Conservation (phyloP, 2,329 filamentous ascomycete genomes). For the Penicillium glabrum region DNA sequence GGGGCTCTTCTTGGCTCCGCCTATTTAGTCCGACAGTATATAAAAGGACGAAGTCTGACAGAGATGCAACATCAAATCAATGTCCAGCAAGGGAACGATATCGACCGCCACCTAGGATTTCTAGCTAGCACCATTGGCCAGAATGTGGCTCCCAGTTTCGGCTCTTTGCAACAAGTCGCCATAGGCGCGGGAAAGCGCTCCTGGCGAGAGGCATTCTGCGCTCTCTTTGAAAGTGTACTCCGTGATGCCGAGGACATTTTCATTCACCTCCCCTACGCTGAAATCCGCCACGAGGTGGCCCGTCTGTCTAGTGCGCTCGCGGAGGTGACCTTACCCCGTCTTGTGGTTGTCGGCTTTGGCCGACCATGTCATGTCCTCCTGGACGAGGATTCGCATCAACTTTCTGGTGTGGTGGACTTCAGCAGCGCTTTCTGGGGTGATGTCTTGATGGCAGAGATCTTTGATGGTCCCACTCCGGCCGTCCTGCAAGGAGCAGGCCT, state of each 20-base stretch:
- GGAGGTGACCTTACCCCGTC: slow-evolving; percentile 50
- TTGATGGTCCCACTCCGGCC: slow-evolving; percentile 38
- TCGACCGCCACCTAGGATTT: slow-evolving; percentile 38
- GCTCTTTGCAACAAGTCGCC: slow-evolving; percentile 50
- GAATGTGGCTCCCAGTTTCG: slow-evolving; percentile 51
- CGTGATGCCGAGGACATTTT: slow-evolving; percentile 61
- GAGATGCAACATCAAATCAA: slow-evolving; percentile 33
- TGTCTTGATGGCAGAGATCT: slow-evolving; percentile 53
- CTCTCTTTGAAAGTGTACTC: slow-evolving; percentile 53
- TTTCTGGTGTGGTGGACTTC: slow-evolving; percentile 55
- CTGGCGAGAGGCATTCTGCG: slow-evolving; percentile 56
- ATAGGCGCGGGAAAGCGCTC: slow-evolving; percentile 46
- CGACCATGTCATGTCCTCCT: slow-evolving; percentile 53
- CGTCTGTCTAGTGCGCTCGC: slow-evolving; percentile 49
- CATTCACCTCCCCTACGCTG: slow-evolving; percentile 56
- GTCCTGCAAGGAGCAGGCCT: slow-evolving; percentile 38
- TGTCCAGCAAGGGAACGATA: slow-evolving; percentile 26
- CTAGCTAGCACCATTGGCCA: slow-evolving; percentile 44
- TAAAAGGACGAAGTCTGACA: slow-evolving; percentile 34
- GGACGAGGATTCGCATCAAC: slow-evolving; percentile 47
- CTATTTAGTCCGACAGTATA: slow-evolving; percentile 40
- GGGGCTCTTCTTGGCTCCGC: slow-evolving; percentile 27
- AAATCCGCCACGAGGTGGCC: slow-evolving; percentile 52
- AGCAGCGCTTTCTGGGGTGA: slow-evolving; percentile 59
- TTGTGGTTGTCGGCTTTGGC: slow-evolving; percentile 54